These are phyloP conservation scores for Pyrus communis DNA, from an alignment of 306 rosid species.

Conservation along the genomic window DNA sequence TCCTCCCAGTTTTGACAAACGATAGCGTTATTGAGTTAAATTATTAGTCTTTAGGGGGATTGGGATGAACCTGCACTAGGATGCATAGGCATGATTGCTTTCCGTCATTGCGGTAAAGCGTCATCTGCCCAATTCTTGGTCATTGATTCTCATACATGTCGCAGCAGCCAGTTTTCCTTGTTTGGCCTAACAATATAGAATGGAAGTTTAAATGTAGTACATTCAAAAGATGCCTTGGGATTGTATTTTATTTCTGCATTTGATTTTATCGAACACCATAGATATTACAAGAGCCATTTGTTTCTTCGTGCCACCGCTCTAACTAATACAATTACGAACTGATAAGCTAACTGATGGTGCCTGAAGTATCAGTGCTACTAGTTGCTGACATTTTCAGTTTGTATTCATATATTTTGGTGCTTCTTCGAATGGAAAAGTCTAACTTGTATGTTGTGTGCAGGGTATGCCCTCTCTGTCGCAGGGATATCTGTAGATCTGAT, in stretches of 20 bases:
- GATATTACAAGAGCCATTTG: not conserved
- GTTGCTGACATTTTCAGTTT: not conserved
- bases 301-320: not conserved
- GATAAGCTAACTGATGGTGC: not conserved
- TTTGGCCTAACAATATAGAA: not conserved
- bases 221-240: not conserved
- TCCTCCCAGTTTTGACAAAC: not conserved
- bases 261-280: not conserved
- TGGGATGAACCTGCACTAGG: no score
- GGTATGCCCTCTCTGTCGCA: constrained; percentile 96
- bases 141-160: not conserved
- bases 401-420: not conserved
- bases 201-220: not conserved
- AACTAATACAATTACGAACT: not conserved
- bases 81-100: no score
- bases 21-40: no score
- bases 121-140: not conserved
- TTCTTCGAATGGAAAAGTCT: constrained; percentile 2
- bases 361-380: not conserved
- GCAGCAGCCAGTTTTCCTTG: not conserved
- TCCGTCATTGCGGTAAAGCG: no score
- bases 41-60: no score
- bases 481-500: constrained; percentile 75
- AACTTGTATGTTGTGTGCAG: constrained; percentile 39
- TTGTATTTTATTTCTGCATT: not conserved